A percentile compares a stretch with the other conserved stretches of the same genome.
These are phyloP conservation scores for Phaeosphaeria sp. DNA, from an alignment of 2,329 filamentous ascomycete species.

Conservation along the genomic window DNA sequence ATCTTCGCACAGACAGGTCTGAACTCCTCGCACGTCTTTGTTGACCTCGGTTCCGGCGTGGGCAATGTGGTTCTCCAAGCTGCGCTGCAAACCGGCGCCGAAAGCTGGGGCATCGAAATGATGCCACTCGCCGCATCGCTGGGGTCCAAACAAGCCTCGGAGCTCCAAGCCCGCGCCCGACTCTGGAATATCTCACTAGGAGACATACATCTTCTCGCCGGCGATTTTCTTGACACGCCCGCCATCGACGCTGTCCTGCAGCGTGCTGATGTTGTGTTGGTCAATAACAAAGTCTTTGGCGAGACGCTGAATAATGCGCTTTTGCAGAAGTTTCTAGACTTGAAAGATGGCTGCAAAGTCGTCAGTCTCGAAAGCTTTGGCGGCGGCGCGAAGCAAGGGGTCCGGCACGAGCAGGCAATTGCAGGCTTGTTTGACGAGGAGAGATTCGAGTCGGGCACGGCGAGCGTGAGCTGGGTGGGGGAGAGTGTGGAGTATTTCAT, in stretches of 20 bases:
- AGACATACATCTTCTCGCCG: conserved; percentile 77
- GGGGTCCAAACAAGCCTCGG: conserved; percentile 77
- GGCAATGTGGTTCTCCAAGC: conserved; percentile 96
- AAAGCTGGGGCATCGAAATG: conserved; percentile 96
- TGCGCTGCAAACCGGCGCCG: conserved; percentile 89
- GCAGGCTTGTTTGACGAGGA: conserved; percentile 82
- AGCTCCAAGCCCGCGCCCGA: conserved; percentile 83
- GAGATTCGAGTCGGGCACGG: conserved; percentile 71
- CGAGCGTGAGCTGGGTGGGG: conserved; percentile 88
- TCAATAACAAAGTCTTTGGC: conserved; percentile 98
- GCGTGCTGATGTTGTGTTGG: conserved; percentile 90
- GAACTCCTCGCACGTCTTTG: conserved; percentile 83
- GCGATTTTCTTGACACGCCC: conserved; percentile 80
- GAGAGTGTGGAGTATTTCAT: conserved; percentile 86
- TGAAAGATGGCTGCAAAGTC: conserved; percentile 88
- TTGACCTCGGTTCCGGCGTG: conserved; percentile 94
- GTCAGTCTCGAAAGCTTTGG: conserved; percentile 88
- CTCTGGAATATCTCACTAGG: conserved; percentile 89
- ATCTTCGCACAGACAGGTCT: conserved; percentile 81
- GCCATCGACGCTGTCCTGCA: conserved; percentile 76
- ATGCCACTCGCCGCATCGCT: conserved; percentile 89
- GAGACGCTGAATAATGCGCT: conserved; percentile 84
- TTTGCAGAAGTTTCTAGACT: conserved; percentile 87
- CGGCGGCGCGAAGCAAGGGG: conserved; percentile 77
- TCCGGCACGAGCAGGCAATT: conserved; percentile 78